Percentiles rank a stretch among this genome's conserved stretches.
These are phyloP conservation scores for Fraxinus albicans DNA, from an alignment of 305 asterid genomes.

Conservation along the genomic window DNA sequence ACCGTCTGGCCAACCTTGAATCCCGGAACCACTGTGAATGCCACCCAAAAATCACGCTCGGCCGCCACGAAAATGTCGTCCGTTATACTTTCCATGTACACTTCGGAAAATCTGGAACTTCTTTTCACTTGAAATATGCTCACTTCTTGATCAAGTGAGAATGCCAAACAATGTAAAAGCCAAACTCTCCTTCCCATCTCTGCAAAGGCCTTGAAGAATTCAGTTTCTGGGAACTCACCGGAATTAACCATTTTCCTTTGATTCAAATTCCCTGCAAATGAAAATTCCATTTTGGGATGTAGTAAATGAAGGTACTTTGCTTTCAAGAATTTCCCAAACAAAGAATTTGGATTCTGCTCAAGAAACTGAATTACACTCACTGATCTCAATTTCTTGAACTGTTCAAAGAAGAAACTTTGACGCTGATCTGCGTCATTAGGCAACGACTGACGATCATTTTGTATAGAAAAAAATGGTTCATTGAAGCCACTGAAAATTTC, in stretches of 20 bases:
- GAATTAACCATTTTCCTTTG: slow-evolving; percentile 61
- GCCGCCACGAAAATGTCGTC: slow-evolving; percentile 50
- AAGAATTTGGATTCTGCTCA: slow-evolving; percentile 54
- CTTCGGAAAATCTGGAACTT: slow-evolving; percentile 56
- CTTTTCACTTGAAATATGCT: slow-evolving; percentile 52
- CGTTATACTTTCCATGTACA: slow-evolving; percentile 73
- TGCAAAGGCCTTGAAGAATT: slow-evolving; percentile 56
- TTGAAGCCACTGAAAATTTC: slow-evolving; percentile 51
- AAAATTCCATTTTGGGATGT: slow-evolving; percentile 79
- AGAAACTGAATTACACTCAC: slow-evolving; percentile 47
- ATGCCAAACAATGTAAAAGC: slow-evolving; percentile 66
- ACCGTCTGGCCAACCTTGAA: slow-evolving; percentile 67
- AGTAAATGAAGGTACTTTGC: slow-evolving; percentile 62
- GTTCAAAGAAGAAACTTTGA: slow-evolving; percentile 51
- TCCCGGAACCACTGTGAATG: slow-evolving; percentile 88
- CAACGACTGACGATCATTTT: slow-evolving; percentile 23
- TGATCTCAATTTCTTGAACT: slow-evolving; percentile 57
- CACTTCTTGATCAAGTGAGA: slow-evolving; percentile 51
- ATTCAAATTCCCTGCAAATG: slow-evolving; percentile 63
- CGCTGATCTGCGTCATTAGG: slow-evolving; percentile 27
- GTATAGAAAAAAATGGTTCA: slow-evolving; percentile 40
- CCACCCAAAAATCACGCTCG: slow-evolving; percentile 54
- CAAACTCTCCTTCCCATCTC: slow-evolving; percentile 74
- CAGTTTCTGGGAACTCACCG: slow-evolving; percentile 67
- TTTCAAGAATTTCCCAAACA: slow-evolving; percentile 54